Conservation (phyloP, 2,329 filamentous ascomycete species). For the Ophiostoma angusticollis region DNA sequence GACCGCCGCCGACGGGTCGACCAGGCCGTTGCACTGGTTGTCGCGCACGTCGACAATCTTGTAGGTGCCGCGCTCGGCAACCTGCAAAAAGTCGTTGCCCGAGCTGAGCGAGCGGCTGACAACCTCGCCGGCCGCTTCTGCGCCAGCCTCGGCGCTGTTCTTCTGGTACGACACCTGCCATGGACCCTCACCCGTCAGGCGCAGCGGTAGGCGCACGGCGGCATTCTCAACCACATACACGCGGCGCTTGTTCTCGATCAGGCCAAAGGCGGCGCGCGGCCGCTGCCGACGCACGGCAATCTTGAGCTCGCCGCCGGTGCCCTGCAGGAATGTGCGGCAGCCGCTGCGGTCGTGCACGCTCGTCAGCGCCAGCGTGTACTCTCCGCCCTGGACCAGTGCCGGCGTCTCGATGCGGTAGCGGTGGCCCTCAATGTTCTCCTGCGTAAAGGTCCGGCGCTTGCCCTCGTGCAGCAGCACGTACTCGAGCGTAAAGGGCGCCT, state of each 20-base stretch:
- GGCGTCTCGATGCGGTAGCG: constrained; percentile 63
- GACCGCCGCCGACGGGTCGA: constrained; percentile 58
- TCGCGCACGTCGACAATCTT: constrained; percentile 69
- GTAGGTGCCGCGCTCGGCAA: constrained; percentile 60
- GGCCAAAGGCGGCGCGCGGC: constrained; percentile 74
- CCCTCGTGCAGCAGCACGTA: constrained; percentile 89
- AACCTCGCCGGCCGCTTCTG: constrained; percentile 23
- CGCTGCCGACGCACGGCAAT: constrained; percentile 80
- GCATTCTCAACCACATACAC: constrained; percentile 67
- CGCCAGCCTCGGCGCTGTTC: constrained; percentile 19
- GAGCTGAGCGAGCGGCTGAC: constrained; percentile 36
- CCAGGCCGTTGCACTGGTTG: constrained; percentile 64
- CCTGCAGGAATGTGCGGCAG: constrained; percentile 72
- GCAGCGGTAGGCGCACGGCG: constrained; percentile 61
- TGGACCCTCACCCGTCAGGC: constrained; percentile 72
- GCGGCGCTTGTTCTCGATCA: constrained; percentile 66
- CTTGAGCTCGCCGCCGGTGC: constrained; percentile 53
- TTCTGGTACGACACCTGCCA: constrained; percentile 74
- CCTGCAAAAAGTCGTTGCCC: constrained; percentile 56
- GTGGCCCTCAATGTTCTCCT: constrained; percentile 48
- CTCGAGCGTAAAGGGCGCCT: constrained; percentile 77
- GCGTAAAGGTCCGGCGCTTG: constrained; percentile 58
- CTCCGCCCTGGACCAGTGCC: constrained; percentile 64
- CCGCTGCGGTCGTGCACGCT: constrained; percentile 76
- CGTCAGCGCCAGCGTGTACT: constrained; percentile 76